Base-by-base conservation (phyloP, 75 land plant genomes). In the Cryptomeria japonica region DNA sequence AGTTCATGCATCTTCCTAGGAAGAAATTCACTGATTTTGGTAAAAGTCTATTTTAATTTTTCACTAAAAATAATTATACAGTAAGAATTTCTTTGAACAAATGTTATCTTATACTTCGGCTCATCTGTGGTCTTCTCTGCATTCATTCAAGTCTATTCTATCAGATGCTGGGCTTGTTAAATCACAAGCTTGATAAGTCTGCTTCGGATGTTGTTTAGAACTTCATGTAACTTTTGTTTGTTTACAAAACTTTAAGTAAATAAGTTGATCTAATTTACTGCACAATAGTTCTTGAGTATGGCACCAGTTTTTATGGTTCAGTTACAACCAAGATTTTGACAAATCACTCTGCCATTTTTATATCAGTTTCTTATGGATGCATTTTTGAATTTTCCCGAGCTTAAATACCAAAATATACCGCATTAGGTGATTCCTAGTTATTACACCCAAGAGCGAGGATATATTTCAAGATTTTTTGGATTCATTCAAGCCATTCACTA, bases 1-100 rank as follows among this genome's bases (percentile, higher is more conserved):
- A 97, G 89, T 97, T 97, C 84, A 87, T 96, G 42, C 99, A 97
- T 75, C 92, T 93, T 44, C 98, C 99, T 15, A 92, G 92, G 87
- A 96, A 95, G 87, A 92, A 86, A 72, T 95, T 95, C 88, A 92
- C 91, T 58, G 99, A 97, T 88, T 97, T 97, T 90, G 95, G 99
- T 95, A 93, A 49, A 51, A 64, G 88, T 72, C 68, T 77, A n/a
- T n/a, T n/a, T n/a, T n/a, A n/a, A n/a, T 14, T 78, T 87, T 49
- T 51, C 38, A 38, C 41, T 51, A 16, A 42, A n/a, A 85, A 77
- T 0, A 32, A 58, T 38, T 87, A 41, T 8, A 72, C 9, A 64
- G 8, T 64, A 28, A 25, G 19, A 83, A 73, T 47, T 18, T 46
- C 58, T n/a, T 80, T 88, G n/a, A 32, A 14, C 19, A 73, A 72